These are phyloP conservation scores for Coemansia sp. DNA, from an alignment of 192 early-diverging fungal species.

Conservation along the genomic window DNA sequence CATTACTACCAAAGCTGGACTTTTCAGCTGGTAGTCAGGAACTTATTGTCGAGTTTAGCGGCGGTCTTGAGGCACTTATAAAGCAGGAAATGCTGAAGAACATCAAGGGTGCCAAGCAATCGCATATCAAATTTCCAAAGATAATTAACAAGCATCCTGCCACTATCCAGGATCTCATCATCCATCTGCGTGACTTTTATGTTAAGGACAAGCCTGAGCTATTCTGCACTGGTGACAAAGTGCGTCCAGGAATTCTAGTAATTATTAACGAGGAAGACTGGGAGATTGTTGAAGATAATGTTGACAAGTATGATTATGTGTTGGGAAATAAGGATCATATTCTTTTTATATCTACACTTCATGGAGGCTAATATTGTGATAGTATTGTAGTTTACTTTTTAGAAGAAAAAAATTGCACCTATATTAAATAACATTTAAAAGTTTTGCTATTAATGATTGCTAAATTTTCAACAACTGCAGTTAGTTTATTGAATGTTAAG, in stretches of 20 bases:
- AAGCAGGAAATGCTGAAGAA: constrained; percentile 62
- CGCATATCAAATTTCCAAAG: constrained; percentile 40
- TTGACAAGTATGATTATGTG: constrained; percentile 81
- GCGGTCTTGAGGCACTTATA: constrained; percentile 93
- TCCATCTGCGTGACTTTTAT: constrained; percentile 65
- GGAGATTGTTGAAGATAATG: constrained; percentile 83
- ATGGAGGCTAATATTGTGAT: constrained; percentile 72
- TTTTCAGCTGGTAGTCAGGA: neutral
- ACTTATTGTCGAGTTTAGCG: constrained; percentile 56
- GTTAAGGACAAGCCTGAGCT: constrained; percentile 79
- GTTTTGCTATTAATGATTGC: too few species aligned
- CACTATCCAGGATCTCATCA: constrained; percentile 69
- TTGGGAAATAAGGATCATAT: constrained; percentile 77
- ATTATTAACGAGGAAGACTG: constrained; percentile 94
- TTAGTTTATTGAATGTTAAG: too few species aligned
- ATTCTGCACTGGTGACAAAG: constrained; percentile 77
- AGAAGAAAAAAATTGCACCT: too few species aligned
- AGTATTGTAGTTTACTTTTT: neutral
- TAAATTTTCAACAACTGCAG: too few species aligned
- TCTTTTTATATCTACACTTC: constrained; percentile 96
- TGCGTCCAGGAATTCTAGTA: constrained; percentile 93
- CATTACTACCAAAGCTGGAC: neutral
- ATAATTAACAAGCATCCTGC: constrained; percentile 29
- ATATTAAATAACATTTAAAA: too few species aligned
- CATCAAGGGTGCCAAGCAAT: neutral